Evolutionary conservation across 495 filamentous ascomycete species (phyloP), one percentile per base, ranked within the genome.

Genomic region (Chaetomium tenue): DNA sequence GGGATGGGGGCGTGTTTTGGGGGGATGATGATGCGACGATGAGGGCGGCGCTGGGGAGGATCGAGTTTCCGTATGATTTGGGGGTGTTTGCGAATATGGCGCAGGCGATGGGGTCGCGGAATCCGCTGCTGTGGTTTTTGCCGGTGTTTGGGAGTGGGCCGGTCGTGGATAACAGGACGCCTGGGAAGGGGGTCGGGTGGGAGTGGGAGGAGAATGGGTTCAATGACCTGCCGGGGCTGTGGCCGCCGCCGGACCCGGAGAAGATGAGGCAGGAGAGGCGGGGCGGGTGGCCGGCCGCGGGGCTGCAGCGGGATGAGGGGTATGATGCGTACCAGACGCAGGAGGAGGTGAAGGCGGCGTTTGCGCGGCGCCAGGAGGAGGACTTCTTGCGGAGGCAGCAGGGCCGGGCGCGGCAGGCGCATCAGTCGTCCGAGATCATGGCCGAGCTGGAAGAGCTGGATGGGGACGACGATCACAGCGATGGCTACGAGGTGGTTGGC

Each of bases 1-100:
- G 16, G 46, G n/a, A 37, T 37, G 33, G 33, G 33, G 33, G 33
- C 1, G 5, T 91, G 92, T 67, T 68, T 37, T 70, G 71, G 70
- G 61, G 60, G 61, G 74, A 74, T 53, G 58, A 60, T 48, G 69
- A 63, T 37, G 53, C 63, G 53, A 62, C 78, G 15, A 75, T 72
- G 63, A 86, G 87, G 6, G 23, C 76, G 50, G 82, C 82, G 47
- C 91, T 93, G 7, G 79, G 78, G 62, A 79, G 92, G 13, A 96
- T 97, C 73, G 93, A 98, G 70, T 93, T 91, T 3, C 94, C 94
- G 2, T 98, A 95, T 69, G 94, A 98, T 72, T 82, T 98, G 63
- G 95, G 94, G 11, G 81, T 98, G 54, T 94, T 87, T 72, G 79
- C 93, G 58, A 99, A 99, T 73, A 86, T 86, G 22, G 83, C 88